Evolutionary conservation across 495 filamentous ascomycete species (phyloP), one percentile per base, ranked within the genome.

Genomic region (Neurospora terricola): DNA sequence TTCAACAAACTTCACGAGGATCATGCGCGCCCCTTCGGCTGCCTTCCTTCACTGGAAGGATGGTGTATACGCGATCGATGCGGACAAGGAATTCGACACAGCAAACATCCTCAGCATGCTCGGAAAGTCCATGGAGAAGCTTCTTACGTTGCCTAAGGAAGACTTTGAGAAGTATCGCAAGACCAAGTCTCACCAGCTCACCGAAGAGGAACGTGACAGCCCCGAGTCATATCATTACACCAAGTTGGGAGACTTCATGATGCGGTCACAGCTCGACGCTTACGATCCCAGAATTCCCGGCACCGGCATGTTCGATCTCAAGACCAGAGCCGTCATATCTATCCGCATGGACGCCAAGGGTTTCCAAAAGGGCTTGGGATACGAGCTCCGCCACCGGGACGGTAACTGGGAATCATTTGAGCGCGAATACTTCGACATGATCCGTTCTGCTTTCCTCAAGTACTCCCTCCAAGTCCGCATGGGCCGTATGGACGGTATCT

Each of bases 401-500:
- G 96, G 96, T 12, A 83, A 87, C 42, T 99, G 86, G 83, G 92
- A 97, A 79, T 97, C 94, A 0, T 99, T 90, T 81, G 96, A 99
- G 78, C 90, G 95, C 62, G 96, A 99, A 79, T 97, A 93, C 81
- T 96, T 90, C 78, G 96, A 99, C 78, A 97, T 98, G 95, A 95
- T 97, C 72, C 88, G 96, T 39, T 87, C 93, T 3, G 95, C 95
- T 8, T 97, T 99, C 84, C 84, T 99, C 72, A 98, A 98, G 77
- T 99, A 99, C 79, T 97, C 94, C 6, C 85, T 99, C 34, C 96
- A 99, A 80, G 96, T 94, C 40, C 90, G 96, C 30, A 93, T 98
- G 86, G 96, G 96, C 37, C 90, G 96, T 27, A 99, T 99, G 96
- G 94, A 98, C 75, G 96, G 96, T 70, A 98, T 98, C 69, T 98